Percentiles rank a stretch among this genome's conserved stretches.
Evolutionary conservation across 495 filamentous ascomycete genomes (phyloP).

Genomic region (Aspergillus panamensis): DNA sequence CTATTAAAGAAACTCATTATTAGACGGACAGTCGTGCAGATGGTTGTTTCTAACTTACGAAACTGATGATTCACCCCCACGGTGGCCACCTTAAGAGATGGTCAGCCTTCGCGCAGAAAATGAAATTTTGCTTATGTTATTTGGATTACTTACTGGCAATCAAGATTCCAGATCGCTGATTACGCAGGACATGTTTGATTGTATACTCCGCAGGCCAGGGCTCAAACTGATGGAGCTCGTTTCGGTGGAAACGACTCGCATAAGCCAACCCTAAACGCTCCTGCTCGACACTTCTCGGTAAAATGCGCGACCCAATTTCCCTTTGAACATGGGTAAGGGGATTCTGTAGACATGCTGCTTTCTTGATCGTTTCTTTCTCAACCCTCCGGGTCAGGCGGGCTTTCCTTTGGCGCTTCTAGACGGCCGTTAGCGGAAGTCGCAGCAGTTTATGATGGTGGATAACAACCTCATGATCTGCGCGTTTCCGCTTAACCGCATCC

Average conservation of each 20-base stretch:
- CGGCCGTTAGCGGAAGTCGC: conserved; percentile 9
- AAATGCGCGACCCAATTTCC: conserved; percentile 26
- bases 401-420: conserved; percentile 32
- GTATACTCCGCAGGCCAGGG: conserved; percentile 31
- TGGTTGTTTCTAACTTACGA: conserved; percentile 29
- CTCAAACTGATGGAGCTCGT: conserved; percentile 34
- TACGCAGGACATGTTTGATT: conserved; percentile 37
- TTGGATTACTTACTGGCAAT: conserved; percentile 33
- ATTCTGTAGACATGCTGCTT: conserved; percentile 27
- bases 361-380: conserved; percentile 35
- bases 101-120: conserved; percentile 13
- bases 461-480: conserved; percentile 37
- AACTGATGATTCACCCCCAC: conserved; percentile 32
- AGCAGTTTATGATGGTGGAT: neutral
- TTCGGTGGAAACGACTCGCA: conserved; percentile 33
- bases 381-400: conserved; percentile 26
- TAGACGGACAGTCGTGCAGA: conserved; percentile 1
- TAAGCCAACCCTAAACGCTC: conserved; percentile 32
- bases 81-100: conserved; percentile 27
- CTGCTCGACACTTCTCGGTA: conserved; percentile 19
- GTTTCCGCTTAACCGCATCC: conserved; percentile 44
- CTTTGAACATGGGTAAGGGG: conserved; percentile 27
- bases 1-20: conserved; percentile 20
- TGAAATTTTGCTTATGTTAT: neutral
- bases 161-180: conserved; percentile 35